Evolutionary conservation across 306 rosid genomes (phyloP), one percentile per base, ranked within the genome.

Genomic region (Castanospermum australe): DNA sequence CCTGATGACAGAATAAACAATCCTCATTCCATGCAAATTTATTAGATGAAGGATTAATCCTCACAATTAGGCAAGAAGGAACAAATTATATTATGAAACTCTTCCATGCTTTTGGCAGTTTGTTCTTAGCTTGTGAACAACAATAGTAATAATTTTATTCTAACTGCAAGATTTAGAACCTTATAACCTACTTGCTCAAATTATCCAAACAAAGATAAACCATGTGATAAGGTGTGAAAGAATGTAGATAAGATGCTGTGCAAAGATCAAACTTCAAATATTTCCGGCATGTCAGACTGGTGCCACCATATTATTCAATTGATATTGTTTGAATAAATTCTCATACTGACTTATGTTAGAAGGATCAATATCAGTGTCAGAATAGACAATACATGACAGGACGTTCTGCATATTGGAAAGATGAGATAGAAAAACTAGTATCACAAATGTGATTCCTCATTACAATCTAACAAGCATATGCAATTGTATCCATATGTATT

Each of bases 181-280:
- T 15, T 50, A 39, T 15, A 52, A 30, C 75, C 61, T 51, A 70
- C 28, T 52, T 20, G 36, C 54, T 17, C 74, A 76, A 65, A 69
- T 69, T 18, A 71, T 77, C 73, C 15, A 64, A 50, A 72, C 71
- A 78, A 47, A 18, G 61, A 72, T 51, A 78, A 73, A 72, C 67
- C 21, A 21, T 22, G 52, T 5, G 9, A 47, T n/a, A 8, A 56
- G 42, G 28, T 38, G 10, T 8, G 20, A 57, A 56, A 56, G 21
- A 45, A 20, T 51, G 45, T 11, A 69, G 21, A 77, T 7, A 5
- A 20, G 24, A 51, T 76, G 42, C 12, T 52, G n/a, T 50, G n/a
- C n/a, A n/a, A n/a, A n/a, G n/a, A n/a, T 68, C 41, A 57, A 38
- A 25, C 20, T 44, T 32, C 39, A 57, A 76, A 68, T 42, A 66